phyloP scores from a whole-genome alignment of 2,329 filamentous ascomycete genomes.

The Venturia aucupariae region DNA sequence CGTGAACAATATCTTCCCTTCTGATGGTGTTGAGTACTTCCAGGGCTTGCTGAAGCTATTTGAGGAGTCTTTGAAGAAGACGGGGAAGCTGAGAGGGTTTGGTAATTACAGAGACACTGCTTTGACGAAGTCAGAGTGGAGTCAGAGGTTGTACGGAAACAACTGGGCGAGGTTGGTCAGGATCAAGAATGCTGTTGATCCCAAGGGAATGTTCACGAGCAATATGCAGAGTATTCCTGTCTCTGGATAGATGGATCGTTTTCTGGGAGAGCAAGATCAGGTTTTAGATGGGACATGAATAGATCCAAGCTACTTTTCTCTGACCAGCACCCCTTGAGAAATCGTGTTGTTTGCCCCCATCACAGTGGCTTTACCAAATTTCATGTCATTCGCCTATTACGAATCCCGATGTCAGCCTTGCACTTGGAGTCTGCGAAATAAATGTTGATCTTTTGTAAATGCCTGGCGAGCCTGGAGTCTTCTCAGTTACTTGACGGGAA shows the following conservation, averaged over 20 bases:
- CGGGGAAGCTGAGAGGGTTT: conserved; percentile 18
- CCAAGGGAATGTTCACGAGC: conserved; percentile 17
- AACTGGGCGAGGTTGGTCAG: conserved; percentile 19
- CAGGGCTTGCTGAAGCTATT: conserved; percentile 17
- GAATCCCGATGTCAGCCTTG: no score
- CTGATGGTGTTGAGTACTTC: neutral
- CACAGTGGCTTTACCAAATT: no score
- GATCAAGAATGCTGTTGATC: conserved; percentile 18
- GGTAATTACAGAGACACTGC: conserved; percentile 20
- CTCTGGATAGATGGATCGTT: neutral
- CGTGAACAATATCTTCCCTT: neutral
- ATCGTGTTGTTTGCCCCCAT: no score
- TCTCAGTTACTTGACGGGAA: no score
- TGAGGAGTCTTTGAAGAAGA: conserved; percentile 17
- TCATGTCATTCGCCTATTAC: no score
- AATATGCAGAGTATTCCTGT: conserved; percentile 17
- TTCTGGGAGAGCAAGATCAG: neutral
- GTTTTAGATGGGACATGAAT: no score
- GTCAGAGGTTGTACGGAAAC: conserved; percentile 18
- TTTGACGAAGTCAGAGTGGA: conserved; percentile 18
- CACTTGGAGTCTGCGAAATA: no score
- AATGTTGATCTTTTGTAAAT: no score
- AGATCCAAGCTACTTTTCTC: no score
- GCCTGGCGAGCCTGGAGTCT: no score
- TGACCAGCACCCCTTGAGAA: no score